Evolutionary conservation across 306 rosid genomes (phyloP), one percentile per base, ranked within the genome.

Genomic region (Pachyrhizus erosus): DNA sequence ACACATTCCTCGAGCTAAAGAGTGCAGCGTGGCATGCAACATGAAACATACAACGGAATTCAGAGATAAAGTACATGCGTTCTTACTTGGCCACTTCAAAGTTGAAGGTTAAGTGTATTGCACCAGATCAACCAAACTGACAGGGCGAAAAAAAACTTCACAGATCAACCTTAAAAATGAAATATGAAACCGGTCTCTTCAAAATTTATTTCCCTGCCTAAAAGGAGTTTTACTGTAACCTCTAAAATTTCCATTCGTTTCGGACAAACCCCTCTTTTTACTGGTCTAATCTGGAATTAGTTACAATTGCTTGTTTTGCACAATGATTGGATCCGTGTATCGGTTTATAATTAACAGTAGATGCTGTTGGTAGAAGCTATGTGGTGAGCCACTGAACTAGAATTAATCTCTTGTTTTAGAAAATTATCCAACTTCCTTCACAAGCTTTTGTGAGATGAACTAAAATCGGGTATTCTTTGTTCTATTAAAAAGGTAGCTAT

Each of bases 11-110:
- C 70, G 7, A 46, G 42, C 20, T 14, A 48, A 65, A 75, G 67
- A 80, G 73, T 40, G 64, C 71, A 42, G 70, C 51, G 31, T 26
- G 23, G 11, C 23, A 39, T 49, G 68, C 85, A 34, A n/a, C 68
- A 73, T 31, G 27, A 2, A 29, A 15, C 40, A 64, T n/a, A 4
- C 27, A 14, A 26, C 64, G n/a, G 24, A 26, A 43, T 37, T 40
- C 58, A 46, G 60, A 54, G 65, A 10, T 15, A 21, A 5, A 62
- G 9, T 60, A 7, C 60, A 9, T 27, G 23, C n/a, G 49, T 34
- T 48, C 31, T 23, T 21, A 21, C 7, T 45, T 5, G 33, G 14
- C 69, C 76, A 26, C 75, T 51, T 65, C 71, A 14, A 15, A 7
- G 45, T 51, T 26, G 33, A 34, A 74, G 79, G 17, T 34, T 34